Base-by-base conservation (phyloP, 305 asterid genomes). In the Nicotiana rustica region DNA sequence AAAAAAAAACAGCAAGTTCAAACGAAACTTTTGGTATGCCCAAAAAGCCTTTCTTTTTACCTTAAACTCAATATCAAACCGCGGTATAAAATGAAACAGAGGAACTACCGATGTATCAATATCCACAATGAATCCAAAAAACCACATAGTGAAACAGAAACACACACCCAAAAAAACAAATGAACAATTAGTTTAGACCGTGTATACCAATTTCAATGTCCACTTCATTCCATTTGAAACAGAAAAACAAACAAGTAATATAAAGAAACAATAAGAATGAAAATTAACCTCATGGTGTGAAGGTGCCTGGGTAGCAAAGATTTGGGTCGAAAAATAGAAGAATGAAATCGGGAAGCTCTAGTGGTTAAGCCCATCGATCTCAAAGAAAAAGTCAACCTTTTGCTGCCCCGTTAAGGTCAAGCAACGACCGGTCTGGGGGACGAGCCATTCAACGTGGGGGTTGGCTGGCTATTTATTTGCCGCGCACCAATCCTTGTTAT, bases 241-340 rank as follows among this genome's bases (percentile, higher is more conserved):
- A 62, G 10, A 62, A 75, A 82, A 19, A 68, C 7, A 83, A 83
- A 10, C 12, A 60, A 57, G 64, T n/a, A 35, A 10, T 6, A 18
- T 25, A 4, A n/a, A 47, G 61, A 52, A 15, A 17, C 59, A 7
- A 82, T 75, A 52, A 25, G 44, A 52, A 6, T 29, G 47, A 52
- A 75, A 86, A 79, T 89, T 87, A 70, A 91, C 94, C 88, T 91
- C 92, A 92, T 92, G 81, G 86, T 83, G 81, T 62, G 86, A 25
- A 78, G 79, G 82, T 82, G 83, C 66, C 80, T 83, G 13, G 89
- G 89, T 33, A 88, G 84, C 83, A 88, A 79, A 76, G 83, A 86
- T 59, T 86, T 85, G 83, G 90, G 86, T 86, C 86, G 87, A 78
- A 82, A 86, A 73, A 73, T 67, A 60, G 82, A 38, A 19, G 88